Conservation (phyloP, 306 rosid genomes). For the Lupinus albus region DNA sequence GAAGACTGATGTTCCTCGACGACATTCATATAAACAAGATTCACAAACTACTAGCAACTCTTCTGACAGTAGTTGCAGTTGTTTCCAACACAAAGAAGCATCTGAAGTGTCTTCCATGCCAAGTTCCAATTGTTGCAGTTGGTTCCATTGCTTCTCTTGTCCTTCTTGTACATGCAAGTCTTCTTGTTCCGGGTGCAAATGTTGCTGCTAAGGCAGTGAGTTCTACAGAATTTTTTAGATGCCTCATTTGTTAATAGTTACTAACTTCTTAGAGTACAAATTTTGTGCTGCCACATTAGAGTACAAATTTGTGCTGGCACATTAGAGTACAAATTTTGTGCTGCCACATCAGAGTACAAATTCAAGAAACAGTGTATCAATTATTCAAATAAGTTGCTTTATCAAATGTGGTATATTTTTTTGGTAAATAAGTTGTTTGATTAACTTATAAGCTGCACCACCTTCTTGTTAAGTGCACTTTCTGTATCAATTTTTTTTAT, state of each 20-base stretch:
- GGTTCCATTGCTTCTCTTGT: slow-evolving; percentile 42
- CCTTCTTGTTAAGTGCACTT: no score
- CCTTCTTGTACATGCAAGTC: slow-evolving; percentile 28
- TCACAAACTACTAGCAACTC: slow-evolving; percentile 27
- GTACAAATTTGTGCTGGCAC: not conserved
- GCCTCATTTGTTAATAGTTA: slow-evolving; percentile 31
- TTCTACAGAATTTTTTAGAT: slow-evolving; percentile 33
- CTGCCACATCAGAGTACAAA: no score
- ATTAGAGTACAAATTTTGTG: no score
- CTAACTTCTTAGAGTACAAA: slow-evolving; percentile 10
- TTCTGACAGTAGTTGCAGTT: slow-evolving; percentile 28
- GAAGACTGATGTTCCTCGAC: slow-evolving; percentile 34
- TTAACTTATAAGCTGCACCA: no score
- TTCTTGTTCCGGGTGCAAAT: slow-evolving; percentile 43
- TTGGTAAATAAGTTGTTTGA: no score
- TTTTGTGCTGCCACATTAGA: no score
- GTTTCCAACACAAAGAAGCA: slow-evolving; percentile 37
- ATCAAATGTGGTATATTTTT: no score
- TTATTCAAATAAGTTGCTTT: no score
- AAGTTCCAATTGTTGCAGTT: slow-evolving; percentile 22
- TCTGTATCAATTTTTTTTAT: no score
- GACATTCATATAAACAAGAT: slow-evolving; percentile 21
- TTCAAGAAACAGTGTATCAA: no score
- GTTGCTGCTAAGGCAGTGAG: slow-evolving; percentile 42
- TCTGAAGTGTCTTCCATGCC: slow-evolving; percentile 31